Base-by-base conservation (phyloP, 2,329 filamentous ascomycete genomes). In the Aspergillus unguis region DNA sequence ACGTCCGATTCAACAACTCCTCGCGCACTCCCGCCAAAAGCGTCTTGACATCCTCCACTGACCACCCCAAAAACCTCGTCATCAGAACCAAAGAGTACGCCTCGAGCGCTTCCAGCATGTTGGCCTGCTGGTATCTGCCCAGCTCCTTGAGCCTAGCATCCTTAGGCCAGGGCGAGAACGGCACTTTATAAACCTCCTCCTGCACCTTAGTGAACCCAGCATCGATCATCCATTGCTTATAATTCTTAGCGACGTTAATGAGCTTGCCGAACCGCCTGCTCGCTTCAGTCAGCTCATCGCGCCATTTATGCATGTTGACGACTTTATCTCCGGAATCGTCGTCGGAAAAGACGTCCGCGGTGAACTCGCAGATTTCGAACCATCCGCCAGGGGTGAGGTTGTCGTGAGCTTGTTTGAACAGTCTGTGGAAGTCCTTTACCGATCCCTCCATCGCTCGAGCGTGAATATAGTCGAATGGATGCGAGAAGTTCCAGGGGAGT, bases 121-220 rank as follows among this genome's bases (percentile, higher is more conserved):
- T 65, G 5, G 59, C 63, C 29, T 65, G 62, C 17, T 68, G 63
- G 43, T 66, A 42, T 11, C 37, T 56, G 5, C 67, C 67, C 29
- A 79, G 71, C 47, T 75, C 69, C 54, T 75, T 77, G 38, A 78
- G 68, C 10, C 65, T 73, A 23, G 70, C 64, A 45, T 81, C 75
- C 44, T 66, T 72, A 0, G 78, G 70, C 80, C 79, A 82, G 0
- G 67, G 64, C 11, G 75, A 77, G 5, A 77, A 71, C 0, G 80
- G 79, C 7, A 80, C 66, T 59, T 79, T 78, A 59, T 72, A 78
- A 5, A 77, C 60, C 2, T 72, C 66, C 60, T 81, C 76, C 0
- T 66, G 66, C 0, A 85, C 75, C 49, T 82, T 74, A 41, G 72
- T 67, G 56, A 84, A 84, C 0, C 82, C 82, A 0, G 76, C 79